A percentile compares a stretch with the other conserved stretches of the same genome.
phyloP scores from a whole-genome alignment of 2,329 filamentous ascomycete genomes.

The Periconia macrospinosa region DNA sequence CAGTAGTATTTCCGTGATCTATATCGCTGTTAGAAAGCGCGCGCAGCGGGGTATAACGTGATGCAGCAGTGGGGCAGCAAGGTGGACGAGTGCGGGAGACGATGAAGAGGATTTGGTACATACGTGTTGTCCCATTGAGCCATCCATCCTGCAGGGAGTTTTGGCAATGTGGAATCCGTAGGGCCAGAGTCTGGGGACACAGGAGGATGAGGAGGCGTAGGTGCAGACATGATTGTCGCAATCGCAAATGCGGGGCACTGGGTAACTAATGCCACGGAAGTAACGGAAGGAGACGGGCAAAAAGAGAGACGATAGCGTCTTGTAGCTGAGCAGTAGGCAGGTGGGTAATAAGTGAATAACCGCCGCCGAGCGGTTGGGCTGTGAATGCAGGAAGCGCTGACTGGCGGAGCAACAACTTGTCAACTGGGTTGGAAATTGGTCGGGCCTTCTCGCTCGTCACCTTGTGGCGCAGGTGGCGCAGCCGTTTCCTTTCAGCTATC shows the following conservation, averaged over 20 bases:
- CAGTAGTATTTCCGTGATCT: slow-evolving; percentile 46
- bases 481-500: not conserved
- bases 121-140: slow-evolving; percentile 45
- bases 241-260: slow-evolving; percentile 8
- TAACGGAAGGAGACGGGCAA: not conserved
- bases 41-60: slow-evolving; percentile 23
- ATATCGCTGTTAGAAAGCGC: slow-evolving; percentile 19
- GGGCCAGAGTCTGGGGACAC: slow-evolving; percentile 44
- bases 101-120: slow-evolving; percentile 10
- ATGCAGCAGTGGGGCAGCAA: slow-evolving; percentile 4
- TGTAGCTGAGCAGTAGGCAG: not conserved
- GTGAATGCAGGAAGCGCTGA: slow-evolving; percentile 17
- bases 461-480: slow-evolving; percentile 4
- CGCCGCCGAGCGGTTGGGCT: slow-evolving; percentile 20
- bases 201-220: slow-evolving; percentile 40
- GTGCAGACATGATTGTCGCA: slow-evolving; percentile 31
- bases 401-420: slow-evolving; percentile 10
- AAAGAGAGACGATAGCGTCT: not conserved
- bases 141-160: slow-evolving; percentile 44
- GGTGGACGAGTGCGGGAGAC: not conserved
- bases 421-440: no score
- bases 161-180: slow-evolving; percentile 41
- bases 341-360: slow-evolving; percentile 1
- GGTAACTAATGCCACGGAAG: not conserved
- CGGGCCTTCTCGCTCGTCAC: no score